Conservation (phyloP, 768 basidiomycete genomes). For the Psilocybe cyanescens region DNA sequence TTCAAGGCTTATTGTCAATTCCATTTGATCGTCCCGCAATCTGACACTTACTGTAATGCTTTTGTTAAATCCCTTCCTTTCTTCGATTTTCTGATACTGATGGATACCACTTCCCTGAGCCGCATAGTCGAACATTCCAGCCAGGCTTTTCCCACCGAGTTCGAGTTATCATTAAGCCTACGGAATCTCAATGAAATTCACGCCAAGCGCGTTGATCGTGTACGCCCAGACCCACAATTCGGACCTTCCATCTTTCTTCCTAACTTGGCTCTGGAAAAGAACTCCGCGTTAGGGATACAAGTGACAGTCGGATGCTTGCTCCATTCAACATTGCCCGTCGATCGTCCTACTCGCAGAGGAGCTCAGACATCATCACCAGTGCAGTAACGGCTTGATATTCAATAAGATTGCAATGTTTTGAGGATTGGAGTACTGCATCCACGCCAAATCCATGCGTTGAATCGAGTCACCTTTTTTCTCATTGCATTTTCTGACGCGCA, state of each 20-base stretch:
- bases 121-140: not conserved
- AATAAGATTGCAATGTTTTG: too few relatives aligned
- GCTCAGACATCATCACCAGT: too few relatives aligned
- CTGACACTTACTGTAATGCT: not conserved
- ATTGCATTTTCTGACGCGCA: not conserved
- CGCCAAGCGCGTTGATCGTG: not conserved
- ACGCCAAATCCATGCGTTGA: not conserved
- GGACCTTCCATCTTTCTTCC: too few relatives aligned
- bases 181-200: not conserved
- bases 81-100: conserved; percentile 6
- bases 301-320: too few relatives aligned
- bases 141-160: not conserved
- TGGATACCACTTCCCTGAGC: conserved; percentile 1
- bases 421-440: too few relatives aligned
- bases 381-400: too few relatives aligned
- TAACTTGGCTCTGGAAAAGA: too few relatives aligned
- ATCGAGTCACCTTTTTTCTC: not conserved
- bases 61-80: conserved; percentile 2
- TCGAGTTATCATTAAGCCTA: not conserved
- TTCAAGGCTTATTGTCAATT: conserved; percentile 2
- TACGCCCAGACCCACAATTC: too few relatives aligned
- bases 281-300: too few relatives aligned
- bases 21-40: not conserved
- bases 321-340: too few relatives aligned
- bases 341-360: too few relatives aligned